phyloP scores from a whole-genome alignment of 1,139 yeast genomes.

The Yamadazyma mexicana region DNA sequence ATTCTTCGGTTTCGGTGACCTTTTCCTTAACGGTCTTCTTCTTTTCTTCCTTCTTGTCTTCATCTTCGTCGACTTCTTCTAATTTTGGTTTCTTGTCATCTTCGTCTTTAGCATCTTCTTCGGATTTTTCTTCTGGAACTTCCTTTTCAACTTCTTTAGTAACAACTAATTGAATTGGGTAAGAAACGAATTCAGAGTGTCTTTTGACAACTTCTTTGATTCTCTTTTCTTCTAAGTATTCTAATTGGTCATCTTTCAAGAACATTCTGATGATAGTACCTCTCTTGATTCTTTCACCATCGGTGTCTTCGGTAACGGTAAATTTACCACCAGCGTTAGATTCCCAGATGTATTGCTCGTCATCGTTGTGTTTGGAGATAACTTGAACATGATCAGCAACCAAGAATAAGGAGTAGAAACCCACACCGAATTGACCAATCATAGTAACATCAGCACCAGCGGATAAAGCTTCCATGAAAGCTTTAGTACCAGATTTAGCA shows the following conservation, averaged over 20 bases:
- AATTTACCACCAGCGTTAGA: conserved; percentile 99
- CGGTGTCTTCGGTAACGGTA: conserved; percentile 89
- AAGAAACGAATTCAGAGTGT: conserved; percentile 98
- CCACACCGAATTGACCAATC: conserved; percentile 99
- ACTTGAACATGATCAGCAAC: conserved; percentile 99
- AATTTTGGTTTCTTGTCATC: conserved; percentile 61
- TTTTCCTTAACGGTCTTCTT: conserved; percentile 82
- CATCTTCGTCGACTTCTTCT: conserved; percentile 69
- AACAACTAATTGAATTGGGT: conserved; percentile 98
- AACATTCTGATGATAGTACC: conserved; percentile 95
- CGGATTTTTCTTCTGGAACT: conserved; percentile 74
- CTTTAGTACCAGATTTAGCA: conserved; percentile 99
- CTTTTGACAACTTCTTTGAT: conserved; percentile 99
- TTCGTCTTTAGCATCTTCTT: conserved; percentile 46
- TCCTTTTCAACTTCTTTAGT: conserved; percentile 99
- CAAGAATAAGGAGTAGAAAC: conserved; percentile 99
- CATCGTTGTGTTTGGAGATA: conserved; percentile 97
- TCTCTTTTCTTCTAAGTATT: conserved; percentile 98
- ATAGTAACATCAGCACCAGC: conserved; percentile 99
- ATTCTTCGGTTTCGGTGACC: conserved; percentile 91
- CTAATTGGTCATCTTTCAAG: conserved; percentile 98
- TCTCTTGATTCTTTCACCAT: conserved; percentile 84
- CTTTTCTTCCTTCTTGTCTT: conserved; percentile 61
- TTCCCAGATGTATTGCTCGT: conserved; percentile 99
- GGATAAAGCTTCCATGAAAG: conserved; percentile 98